These are phyloP conservation scores for Pseudovirgaria hyperparasitica DNA, from an alignment of 2,329 filamentous ascomycete genomes.

Conservation along the genomic window DNA sequence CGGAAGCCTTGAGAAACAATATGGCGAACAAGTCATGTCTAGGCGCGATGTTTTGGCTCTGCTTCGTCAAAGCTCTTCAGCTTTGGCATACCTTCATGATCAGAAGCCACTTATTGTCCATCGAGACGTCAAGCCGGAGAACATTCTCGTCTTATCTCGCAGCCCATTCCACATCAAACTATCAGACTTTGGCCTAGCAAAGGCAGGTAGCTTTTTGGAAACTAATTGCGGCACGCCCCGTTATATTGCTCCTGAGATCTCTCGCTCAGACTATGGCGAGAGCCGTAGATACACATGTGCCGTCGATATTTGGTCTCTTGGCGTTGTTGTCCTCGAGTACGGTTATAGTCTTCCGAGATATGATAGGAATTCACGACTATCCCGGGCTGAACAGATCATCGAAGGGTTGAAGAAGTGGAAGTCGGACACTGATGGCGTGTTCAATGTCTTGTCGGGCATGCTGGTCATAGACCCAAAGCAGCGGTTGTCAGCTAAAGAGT, in stretches of 20 bases:
- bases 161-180: background rate
- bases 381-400: background rate
- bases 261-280: no score
- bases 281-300: background rate
- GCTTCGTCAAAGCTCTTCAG: constrained; percentile 1
- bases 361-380: background rate
- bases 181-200: background rate
- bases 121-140: constrained; percentile 1
- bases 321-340: background rate
- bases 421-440: background rate
- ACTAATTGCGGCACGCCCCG: background rate
- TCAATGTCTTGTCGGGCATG: background rate
- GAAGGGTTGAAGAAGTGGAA: background rate
- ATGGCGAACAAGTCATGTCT: constrained; percentile 1
- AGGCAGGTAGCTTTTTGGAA: background rate
- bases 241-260: background rate
- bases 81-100: background rate
- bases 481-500: background rate
- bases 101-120: background rate
- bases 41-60: background rate
- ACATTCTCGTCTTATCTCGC: no score
- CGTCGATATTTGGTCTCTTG: background rate
- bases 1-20: constrained; percentile 1
- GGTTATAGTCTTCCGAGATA: background rate
- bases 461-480: background rate